Percentiles rank a stretch among this genome's conserved stretches.
Evolutionary conservation across 1,284 basidiomycete genomes (phyloP).

Genomic region (Testicularia cyperi): DNA sequence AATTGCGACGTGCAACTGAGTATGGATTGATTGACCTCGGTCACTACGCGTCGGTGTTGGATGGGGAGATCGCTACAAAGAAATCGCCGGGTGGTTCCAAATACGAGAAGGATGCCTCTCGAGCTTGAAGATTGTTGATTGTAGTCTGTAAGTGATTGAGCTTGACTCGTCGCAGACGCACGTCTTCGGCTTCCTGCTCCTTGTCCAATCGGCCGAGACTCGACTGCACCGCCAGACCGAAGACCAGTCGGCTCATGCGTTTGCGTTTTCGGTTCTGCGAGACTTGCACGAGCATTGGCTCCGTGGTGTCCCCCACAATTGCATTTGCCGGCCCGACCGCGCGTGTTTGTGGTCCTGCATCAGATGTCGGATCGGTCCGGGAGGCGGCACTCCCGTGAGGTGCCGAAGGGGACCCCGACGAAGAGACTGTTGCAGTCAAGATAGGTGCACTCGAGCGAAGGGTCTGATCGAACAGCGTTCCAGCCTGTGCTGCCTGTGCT

Average conservation of each 20-base stretch:
- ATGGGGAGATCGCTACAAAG: slow-evolving; percentile 21
- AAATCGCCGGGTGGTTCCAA: slow-evolving; percentile 23
- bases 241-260: slow-evolving; percentile 23
- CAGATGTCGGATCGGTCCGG: no score
- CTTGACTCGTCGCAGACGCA: slow-evolving; percentile 9
- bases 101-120: slow-evolving; percentile 28
- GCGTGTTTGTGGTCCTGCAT: no score
- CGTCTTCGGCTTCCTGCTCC: slow-evolving; percentile 15
- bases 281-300: no score
- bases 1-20: no score
- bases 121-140: slow-evolving; percentile 13
- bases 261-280: slow-evolving; percentile 21
- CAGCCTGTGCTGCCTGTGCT: slow-evolving; percentile 34
- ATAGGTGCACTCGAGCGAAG: slow-evolving; percentile 6
- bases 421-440: no score
- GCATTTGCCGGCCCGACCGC: no score
- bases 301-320: no score
- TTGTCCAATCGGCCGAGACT: slow-evolving; percentile 14
- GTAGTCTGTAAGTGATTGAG: slow-evolving; percentile 15
- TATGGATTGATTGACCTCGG: no score
- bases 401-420: no score
- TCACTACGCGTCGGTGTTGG: neutral
- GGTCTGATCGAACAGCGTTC: slow-evolving; percentile 28
- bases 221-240: slow-evolving; percentile 20
- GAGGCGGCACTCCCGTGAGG: no score